These are phyloP conservation scores for Phytopythium mirpurense DNA, from an alignment of 352 stramenopile genomes.

Conservation along the genomic window DNA sequence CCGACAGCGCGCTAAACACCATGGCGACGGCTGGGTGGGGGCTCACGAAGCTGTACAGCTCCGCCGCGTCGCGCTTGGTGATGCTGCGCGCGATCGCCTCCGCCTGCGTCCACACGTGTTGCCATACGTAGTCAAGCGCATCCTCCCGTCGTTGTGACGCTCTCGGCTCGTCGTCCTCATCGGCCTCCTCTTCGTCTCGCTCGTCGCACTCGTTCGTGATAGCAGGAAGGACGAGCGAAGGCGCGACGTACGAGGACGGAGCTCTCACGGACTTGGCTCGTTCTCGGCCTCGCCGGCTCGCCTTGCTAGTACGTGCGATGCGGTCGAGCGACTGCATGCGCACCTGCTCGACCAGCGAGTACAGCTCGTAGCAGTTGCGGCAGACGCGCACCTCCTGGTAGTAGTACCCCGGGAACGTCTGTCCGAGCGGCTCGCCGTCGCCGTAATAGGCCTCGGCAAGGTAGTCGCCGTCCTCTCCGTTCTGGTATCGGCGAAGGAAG, in stretches of 20 bases:
- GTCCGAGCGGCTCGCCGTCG: slow-evolving; percentile 63
- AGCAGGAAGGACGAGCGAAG: neutral
- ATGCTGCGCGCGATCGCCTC: slow-evolving; percentile 18
- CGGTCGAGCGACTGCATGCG: slow-evolving; percentile 59
- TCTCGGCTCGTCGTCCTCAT: neutral
- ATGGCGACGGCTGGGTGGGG: slow-evolving; percentile 75
- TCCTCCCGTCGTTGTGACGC: neutral
- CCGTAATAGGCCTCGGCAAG: slow-evolving; percentile 70
- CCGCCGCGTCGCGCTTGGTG: slow-evolving; percentile 65
- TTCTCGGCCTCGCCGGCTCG: slow-evolving; percentile 8
- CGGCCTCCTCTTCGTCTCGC: slow-evolving; percentile 7
- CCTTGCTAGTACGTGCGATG: slow-evolving; percentile 21
- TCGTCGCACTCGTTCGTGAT: slow-evolving; percentile 11
- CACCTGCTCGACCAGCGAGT: slow-evolving; percentile 69
- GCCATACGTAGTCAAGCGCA: slow-evolving; percentile 17
- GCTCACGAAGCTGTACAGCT: slow-evolving; percentile 78
- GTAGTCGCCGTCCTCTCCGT: slow-evolving; percentile 71
- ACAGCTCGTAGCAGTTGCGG: slow-evolving; percentile 73
- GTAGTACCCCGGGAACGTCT: slow-evolving; percentile 78
- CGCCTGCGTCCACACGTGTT: slow-evolving; percentile 32
- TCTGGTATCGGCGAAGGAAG: slow-evolving; percentile 72
- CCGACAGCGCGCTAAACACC: slow-evolving; percentile 55
- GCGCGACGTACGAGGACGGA: neutral
- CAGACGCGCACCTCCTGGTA: slow-evolving; percentile 82
- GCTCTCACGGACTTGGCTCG: slow-evolving; percentile 6